Base-by-base conservation (phyloP, 2,329 filamentous ascomycete genomes). In the Ceratocystis cacaofunesta region DNA sequence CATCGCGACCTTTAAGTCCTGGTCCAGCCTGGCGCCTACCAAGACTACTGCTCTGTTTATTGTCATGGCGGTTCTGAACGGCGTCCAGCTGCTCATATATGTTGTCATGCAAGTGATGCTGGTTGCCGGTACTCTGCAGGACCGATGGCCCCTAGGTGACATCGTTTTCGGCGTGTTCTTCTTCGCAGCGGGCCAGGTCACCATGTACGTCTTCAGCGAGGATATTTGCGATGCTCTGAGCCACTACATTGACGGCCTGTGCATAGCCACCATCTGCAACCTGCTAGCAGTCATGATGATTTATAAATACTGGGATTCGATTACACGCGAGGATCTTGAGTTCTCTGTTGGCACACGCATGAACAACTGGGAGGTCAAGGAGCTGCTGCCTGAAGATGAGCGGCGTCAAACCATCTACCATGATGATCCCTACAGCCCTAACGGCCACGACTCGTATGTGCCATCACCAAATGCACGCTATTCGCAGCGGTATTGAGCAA, bases 291-390 rank as follows among this genome's bases (percentile, higher is more conserved):
- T 99, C 68, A 99, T 99, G 94, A 99, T 97, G 94, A 86, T 99
- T 46, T 99, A 99, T 82, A 99, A 99, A 91, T 99, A 95, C 80
- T 99, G 94, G 94, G 94, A 99, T 74, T 96, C 92, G 17, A 99
- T 99, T 75, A 99, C 94, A 25, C 91, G 89, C 73, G 94, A 99
- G 77, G 94, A 99, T 75, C 86, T 99, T 70, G 94, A 99, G 74
- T 99, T 99, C 76, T 96, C 91, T 2, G 94, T 99, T 62, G 92
- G 92, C 69, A 90, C 90, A 67, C 90, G 92, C 75, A 88, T 90
- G 77, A 95, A 96, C 78, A 96, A 94, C 75, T 99, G 94, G 94
- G 94, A 99, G 74, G 88, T 97, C 73, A 97, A 97, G 78, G 92
- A 97, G 69, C 81, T 90, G 10, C 80, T 94, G 19, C 84, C 87